Base-by-base conservation (phyloP, 164 flowering plant species). In the Stephania yunnanensis region DNA sequence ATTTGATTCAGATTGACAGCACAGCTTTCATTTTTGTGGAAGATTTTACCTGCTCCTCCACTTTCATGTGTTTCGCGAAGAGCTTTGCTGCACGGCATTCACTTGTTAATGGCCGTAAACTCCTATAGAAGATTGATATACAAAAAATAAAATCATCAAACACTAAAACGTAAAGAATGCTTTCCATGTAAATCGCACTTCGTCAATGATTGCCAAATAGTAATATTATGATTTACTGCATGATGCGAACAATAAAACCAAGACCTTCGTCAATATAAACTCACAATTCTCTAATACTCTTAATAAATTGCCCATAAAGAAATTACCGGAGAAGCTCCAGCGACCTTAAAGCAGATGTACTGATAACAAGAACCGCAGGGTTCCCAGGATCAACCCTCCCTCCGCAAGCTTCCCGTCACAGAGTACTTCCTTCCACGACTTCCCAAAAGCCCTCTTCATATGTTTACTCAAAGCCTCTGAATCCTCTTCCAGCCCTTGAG, bases 1-100 rank as follows among this genome's bases (percentile, higher is more conserved):
- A 10, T 8, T 44, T 63, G 55, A 50, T 29, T 29, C 22, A 30
- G 42, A 36, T 36, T 36, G 42, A 75, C 63, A 10, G 3, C 29
- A 63, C 1, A 10, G 25, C 25, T 25, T 25, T 25, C 25, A 55
- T 31, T 42, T 20, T 65, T n/a, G 15, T 19, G 30, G 44, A 52
- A 58, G 46, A 44, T 29, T 52, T 6, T 71, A 95, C 98, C 97
- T 95, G 98, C 42, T 95, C 97, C 75, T 89, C 91, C 25, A 95
- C 85, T 85, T 95, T 95, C 88, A 95, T 86, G 82, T 95, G 98
- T 84, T 93, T 95, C 46, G 98, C 85, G 75, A 95, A 95, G n/a
- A 95, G 85, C 87, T 95, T 95, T 53, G 84, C 97, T 29, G 95
- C 89, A 77, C 74, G 90, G 75, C 98, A 95, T 76, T 93, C 94